Evolutionary conservation across 345 rosid genomes (phyloP), one percentile per base, ranked within the genome.

Genomic region (Salix koriyanagi): DNA sequence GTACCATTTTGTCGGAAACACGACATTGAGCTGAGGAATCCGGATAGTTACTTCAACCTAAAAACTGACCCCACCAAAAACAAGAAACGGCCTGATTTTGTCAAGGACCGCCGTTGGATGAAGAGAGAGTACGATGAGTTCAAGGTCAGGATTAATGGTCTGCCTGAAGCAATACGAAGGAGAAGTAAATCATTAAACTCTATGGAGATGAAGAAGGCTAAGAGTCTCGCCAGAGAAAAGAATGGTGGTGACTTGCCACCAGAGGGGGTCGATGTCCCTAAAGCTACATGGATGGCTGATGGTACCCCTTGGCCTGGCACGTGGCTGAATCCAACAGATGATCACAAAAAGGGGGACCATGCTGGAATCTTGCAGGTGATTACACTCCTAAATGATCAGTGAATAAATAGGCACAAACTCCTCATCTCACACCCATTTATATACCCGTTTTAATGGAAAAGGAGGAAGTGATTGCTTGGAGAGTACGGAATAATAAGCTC

Each of bases 291-390:
- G 99, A 95, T 95, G 97, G 99, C 99, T 58, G 97, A 95, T 72
- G 98, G 97, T 10, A 94, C 97, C 1, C 97, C 91, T 60, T 94
- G 98, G 98, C 98, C 98, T 14, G 97, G 99, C 4, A 91, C 99
- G 0, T 95, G 99, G 99, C 82, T 85, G 72, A 66, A 75, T 41
- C 85, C 97, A 2, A 75, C 77, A 8, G 71, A 91, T 16, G 97
- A 93, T 77, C 99, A 95, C 73, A 3, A 87, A 23, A 95, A 93
- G 79, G 96, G 97, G 36, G 99, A 95, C 75, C 99, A 93, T 70
- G 95, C 97, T 2, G 99, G 97, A 32, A 95, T 95, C 74, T 52
- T 92, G 41, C 94, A 90, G 86, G 91, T 88, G 28, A 5, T 58
- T 58, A 23, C 62, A 58, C 28, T 58, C 2, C 26, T 58, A 58